Percentiles rank a stretch among this genome's conserved stretches.
Conservation (phyloP, 805 yeast genomes). For the Candida railenensis region DNA sequence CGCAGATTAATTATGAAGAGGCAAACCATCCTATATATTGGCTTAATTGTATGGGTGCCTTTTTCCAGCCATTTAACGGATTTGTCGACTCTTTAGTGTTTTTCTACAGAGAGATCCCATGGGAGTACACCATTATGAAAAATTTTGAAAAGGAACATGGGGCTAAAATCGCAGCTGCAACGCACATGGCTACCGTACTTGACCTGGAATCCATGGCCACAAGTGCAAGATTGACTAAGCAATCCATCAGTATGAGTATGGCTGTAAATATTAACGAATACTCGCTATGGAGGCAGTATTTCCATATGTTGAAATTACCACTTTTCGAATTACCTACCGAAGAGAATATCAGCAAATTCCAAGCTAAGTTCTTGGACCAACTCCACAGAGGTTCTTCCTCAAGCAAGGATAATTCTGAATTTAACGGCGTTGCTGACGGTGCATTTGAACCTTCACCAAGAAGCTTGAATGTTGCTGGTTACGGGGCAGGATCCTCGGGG, state of each 20-base stretch:
- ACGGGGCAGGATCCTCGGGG: background rate
- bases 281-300: conserved; percentile 37
- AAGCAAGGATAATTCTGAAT: background rate
- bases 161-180: conserved; percentile 23
- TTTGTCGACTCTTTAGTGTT: conserved; percentile 75
- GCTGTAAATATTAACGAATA: conserved; percentile 29
- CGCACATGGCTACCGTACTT: conserved; percentile 4
- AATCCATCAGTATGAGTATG: conserved; percentile 28
- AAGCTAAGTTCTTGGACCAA: conserved; percentile 12
- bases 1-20: conserved; percentile 51
- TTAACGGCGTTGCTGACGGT: background rate
- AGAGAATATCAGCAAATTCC: conserved; percentile 23
- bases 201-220: conserved; percentile 24
- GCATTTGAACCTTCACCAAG: background rate
- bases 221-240: conserved; percentile 21
- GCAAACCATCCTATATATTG: conserved; percentile 55
- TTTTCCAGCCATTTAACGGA: conserved; percentile 79
- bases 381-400: background rate
- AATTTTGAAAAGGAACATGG: conserved; percentile 36
- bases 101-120: conserved; percentile 74
- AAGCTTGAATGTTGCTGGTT: background rate
- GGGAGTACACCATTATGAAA: conserved; percentile 52
- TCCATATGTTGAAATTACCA: conserved; percentile 41
- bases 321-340: conserved; percentile 45
- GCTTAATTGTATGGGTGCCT: conserved; percentile 67